phyloP scores from a whole-genome alignment of 2,329 filamentous ascomycete species.

The Beauveria sp. region DNA sequence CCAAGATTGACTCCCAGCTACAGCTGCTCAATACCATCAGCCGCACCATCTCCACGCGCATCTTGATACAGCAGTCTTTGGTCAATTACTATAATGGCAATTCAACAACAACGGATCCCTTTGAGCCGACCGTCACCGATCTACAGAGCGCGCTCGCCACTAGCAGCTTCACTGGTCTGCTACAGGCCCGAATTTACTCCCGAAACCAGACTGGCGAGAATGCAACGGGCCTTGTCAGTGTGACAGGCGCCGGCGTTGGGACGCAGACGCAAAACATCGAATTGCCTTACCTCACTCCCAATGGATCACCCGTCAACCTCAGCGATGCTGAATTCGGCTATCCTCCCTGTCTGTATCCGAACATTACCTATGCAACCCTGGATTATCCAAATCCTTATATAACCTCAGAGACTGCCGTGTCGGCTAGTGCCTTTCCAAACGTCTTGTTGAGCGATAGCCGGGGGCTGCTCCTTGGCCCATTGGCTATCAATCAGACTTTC shows the following conservation, averaged over 20 bases:
- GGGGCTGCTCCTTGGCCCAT: conserved; percentile 69
- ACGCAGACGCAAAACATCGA: conserved; percentile 34
- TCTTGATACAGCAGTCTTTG: conserved; percentile 50
- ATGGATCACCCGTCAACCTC: conserved; percentile 53
- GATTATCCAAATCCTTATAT: conserved; percentile 32
- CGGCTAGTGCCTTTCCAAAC: conserved; percentile 42
- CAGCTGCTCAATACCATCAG: conserved; percentile 71
- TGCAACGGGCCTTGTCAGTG: conserved; percentile 51
- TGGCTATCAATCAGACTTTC: conserved; percentile 63
- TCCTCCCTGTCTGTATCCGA: conserved; percentile 67
- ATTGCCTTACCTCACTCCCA: conserved; percentile 52
- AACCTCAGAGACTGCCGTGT: conserved; percentile 33
- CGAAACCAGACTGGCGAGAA: conserved; percentile 52
- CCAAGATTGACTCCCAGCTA: conserved; percentile 71
- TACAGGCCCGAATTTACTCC: conserved; percentile 69
- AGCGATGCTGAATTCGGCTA: conserved; percentile 60
- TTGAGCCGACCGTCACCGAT: conserved; percentile 54
- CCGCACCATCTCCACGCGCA: conserved; percentile 60
- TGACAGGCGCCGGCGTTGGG: conserved; percentile 44
- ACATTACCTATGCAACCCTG: conserved; percentile 57
- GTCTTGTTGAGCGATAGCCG: conserved; percentile 41
- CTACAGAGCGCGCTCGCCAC: conserved; percentile 62
- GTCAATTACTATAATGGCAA: conserved; percentile 48
- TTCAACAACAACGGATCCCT: conserved; percentile 45
- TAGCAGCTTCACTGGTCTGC: conserved; percentile 47